Percentiles rank a stretch among this genome's conserved stretches.
These are phyloP conservation scores for Populus hybrid DNA, from an alignment of 441 rosid species.

Conservation along the genomic window DNA sequence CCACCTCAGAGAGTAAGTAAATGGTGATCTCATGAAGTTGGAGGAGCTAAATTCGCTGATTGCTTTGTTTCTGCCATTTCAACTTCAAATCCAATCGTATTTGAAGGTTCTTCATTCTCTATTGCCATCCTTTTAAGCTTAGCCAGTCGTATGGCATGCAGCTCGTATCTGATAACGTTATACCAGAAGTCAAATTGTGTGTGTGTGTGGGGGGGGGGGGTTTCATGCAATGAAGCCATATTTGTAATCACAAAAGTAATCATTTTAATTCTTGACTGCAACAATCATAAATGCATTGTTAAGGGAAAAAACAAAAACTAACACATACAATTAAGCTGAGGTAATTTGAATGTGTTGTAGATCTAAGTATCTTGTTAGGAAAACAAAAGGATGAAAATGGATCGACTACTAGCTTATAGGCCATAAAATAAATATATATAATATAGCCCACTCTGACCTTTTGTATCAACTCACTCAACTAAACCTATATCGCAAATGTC, in stretches of 20 bases:
- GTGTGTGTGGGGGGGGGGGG: background rate
- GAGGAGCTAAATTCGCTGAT: constrained; percentile 27
- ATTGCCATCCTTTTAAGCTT: constrained; percentile 40
- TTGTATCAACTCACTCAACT: background rate
- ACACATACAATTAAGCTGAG: too few relatives aligned
- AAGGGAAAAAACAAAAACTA: too few relatives aligned
- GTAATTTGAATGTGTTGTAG: too few relatives aligned
- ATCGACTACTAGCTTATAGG: background rate
- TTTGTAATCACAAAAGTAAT: background rate
- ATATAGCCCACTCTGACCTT: too few relatives aligned
- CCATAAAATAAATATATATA: background rate
- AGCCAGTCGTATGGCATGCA: constrained; percentile 51
- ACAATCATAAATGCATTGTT: background rate
- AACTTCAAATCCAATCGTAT: constrained; percentile 50
- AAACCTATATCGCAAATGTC: too few relatives aligned
- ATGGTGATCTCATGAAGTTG: constrained; percentile 36
- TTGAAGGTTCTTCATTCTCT: constrained; percentile 35
- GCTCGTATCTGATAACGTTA: constrained; percentile 53
- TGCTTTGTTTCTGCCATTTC: constrained; percentile 76
- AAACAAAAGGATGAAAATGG: background rate
- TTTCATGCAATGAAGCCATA: background rate
- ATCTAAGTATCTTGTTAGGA: background rate
- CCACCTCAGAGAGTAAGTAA: background rate
- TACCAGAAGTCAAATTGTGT: background rate
- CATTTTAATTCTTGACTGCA: background rate